phyloP scores from a whole-genome alignment of 768 basidiomycete genomes.

The Phylloporus scabripes region DNA sequence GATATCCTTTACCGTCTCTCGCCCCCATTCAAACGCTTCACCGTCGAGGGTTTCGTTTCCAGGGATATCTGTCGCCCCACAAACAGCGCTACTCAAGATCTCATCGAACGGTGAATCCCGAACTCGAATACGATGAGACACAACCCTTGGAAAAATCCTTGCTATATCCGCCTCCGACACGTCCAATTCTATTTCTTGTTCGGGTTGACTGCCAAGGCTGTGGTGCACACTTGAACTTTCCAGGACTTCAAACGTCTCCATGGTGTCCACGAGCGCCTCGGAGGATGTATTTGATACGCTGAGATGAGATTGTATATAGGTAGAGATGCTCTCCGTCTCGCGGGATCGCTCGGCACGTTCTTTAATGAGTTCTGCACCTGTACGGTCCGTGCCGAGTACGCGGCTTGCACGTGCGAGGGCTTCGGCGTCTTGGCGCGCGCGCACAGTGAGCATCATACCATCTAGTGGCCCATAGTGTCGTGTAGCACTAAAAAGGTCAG shows the following conservation, averaged over 20 bases:
- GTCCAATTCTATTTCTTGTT: conserved; percentile 39
- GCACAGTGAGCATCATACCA: conserved; percentile 58
- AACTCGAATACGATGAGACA: conserved; percentile 71
- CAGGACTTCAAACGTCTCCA: conserved; percentile 7
- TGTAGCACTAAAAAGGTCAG: conserved; percentile 68
- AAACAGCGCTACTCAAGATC: conserved; percentile 56
- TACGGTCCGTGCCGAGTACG: conserved; percentile 56
- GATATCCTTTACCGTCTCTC: conserved; percentile 59
- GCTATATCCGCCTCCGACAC: conserved; percentile 73
- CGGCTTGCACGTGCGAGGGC: conserved; percentile 63
- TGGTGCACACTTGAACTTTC: conserved; percentile 4
- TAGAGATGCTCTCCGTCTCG: conserved; percentile 19
- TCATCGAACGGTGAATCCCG: conserved; percentile 68
- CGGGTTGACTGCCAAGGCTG: conserved; percentile 6
- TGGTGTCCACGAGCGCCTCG: conserved; percentile 17
- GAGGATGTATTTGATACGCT: conserved; percentile 20
- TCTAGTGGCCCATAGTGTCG: conserved; percentile 69
- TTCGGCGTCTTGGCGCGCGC: conserved; percentile 57
- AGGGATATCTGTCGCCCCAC: conserved; percentile 40
- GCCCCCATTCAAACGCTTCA: conserved; percentile 31
- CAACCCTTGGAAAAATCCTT: conserved; percentile 63
- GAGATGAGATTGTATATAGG: conserved; percentile 13
- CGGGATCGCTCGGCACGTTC: conserved; percentile 18
- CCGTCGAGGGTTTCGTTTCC: conserved; percentile 15
- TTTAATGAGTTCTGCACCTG: conserved; percentile 53